Percentiles rank a stretch among this genome's conserved stretches.
Conservation (phyloP, 345 rosid genomes). For the Cardamine resedifolia region DNA sequence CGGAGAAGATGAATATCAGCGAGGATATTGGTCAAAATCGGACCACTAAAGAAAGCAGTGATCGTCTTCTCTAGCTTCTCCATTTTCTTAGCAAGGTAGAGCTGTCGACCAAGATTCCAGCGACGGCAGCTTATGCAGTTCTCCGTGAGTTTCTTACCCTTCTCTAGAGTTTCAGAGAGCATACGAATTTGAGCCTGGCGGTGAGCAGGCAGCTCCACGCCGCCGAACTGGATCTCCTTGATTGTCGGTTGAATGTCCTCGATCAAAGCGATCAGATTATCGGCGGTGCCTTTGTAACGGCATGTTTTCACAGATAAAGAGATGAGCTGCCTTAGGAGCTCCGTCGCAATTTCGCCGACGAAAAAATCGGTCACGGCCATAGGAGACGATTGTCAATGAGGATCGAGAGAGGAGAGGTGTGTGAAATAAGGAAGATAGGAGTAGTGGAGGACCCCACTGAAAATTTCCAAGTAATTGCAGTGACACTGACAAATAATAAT, state of each 20-base stretch:
- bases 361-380: slow-evolving; percentile 69
- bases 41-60: slow-evolving; percentile 39
- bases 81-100: slow-evolving; percentile 57
- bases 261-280: slow-evolving; percentile 35
- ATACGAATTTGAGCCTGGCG: slow-evolving; percentile 75
- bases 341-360: slow-evolving; percentile 65
- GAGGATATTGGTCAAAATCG: slow-evolving; percentile 48
- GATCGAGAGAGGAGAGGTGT: not conserved
- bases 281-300: slow-evolving; percentile 54
- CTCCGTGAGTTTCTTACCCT: slow-evolving; percentile 50
- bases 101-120: slow-evolving; percentile 64
- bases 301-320: slow-evolving; percentile 43
- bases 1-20: slow-evolving; percentile 73
- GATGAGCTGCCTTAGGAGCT: slow-evolving; percentile 51
- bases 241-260: slow-evolving; percentile 47
- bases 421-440: not conserved
- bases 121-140: slow-evolving; percentile 48
- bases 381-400: not conserved
- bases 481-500: not conserved
- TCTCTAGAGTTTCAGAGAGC: slow-evolving; percentile 42
- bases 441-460: not conserved
- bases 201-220: slow-evolving; percentile 62
- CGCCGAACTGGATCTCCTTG: slow-evolving; percentile 68
- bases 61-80: slow-evolving; percentile 64
- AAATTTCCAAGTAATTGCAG: slow-evolving; percentile 9